Conservation (phyloP, 495 filamentous ascomycete species). For the Talaromyces stipitatus region DNA sequence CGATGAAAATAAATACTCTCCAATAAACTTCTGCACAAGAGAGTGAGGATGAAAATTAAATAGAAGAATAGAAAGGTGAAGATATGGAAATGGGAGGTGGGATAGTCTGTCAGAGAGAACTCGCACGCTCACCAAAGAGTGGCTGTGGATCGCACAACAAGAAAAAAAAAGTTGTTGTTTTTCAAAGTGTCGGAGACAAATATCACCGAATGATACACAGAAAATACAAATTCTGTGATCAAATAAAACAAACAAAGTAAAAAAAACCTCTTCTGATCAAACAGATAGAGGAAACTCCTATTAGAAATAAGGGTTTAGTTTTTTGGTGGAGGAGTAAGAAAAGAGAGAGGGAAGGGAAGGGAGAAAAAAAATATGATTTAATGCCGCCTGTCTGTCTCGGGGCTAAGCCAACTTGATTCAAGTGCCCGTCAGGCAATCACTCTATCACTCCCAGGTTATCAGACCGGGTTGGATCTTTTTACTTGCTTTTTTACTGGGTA, state of each 20-base stretch:
- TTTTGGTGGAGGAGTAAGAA: neutral
- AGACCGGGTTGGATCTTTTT: neutral
- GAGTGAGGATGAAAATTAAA: slow-evolving; percentile 4
- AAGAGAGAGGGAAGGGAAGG: neutral
- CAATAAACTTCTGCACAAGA: slow-evolving; percentile 1
- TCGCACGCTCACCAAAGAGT: neutral
- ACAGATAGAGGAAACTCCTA: slow-evolving; percentile 4
- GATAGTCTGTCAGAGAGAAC: neutral
- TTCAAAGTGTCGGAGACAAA: neutral
- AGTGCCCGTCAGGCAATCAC: neutral
- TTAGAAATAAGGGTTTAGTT: neutral
- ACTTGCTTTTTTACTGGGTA: neutral
- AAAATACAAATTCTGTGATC: neutral
- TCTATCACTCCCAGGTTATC: neutral
- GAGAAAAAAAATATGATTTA: neutral
- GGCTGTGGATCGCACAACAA: slow-evolving; percentile 1
- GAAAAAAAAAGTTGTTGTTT: neutral
- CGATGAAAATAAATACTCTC: neutral
- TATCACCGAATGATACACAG: neutral
- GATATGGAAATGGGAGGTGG: no score
- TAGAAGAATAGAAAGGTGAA: neutral
- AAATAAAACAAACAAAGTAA: neutral
- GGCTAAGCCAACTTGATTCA: neutral
- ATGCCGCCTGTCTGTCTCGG: neutral
- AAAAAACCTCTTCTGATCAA: slow-evolving; percentile 1